Base-by-base conservation (phyloP, 208 protist genomes). In the Leishmania lainsoni region DNA sequence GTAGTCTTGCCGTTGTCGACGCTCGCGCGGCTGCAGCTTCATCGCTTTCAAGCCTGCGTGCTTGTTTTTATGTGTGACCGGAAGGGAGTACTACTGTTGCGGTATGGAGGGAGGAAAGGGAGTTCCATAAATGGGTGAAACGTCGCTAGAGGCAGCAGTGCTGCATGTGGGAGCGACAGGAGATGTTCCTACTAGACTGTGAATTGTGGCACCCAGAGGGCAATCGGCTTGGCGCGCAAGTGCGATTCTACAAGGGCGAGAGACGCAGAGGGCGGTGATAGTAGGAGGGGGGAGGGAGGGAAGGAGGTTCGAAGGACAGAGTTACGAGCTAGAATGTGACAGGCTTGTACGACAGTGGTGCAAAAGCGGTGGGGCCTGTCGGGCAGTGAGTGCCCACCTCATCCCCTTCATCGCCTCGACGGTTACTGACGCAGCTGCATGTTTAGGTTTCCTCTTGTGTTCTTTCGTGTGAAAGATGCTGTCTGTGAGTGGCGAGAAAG, bases 21-120 rank as follows among this genome's bases (percentile, higher is more conserved):
- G 80, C 79, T 87, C 76, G 26, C 87, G 80, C 12, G 83, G 83
- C 42, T 80, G 75, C 54, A 90, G 72, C 59, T 90, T 90, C 87
- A 90, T 90, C 5, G 69, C 14, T 68, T 54, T 59, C 48, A 17
- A 5, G 45, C 45, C 5, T 66, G 61, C 3, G 26, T 22, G 17
- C 6, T 35, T 42, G 68, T 20, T 76, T 76, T 52, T 63, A 58
- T 20, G 0, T 3, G 26, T 22, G 32, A n/a, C n/a, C 3, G 6
- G 52, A 45, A 22, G 32, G 51, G 29, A 22, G 39, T 20, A 16
- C n/a, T 16, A 16, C 14, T 45, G 72, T 49, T 32, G 52, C 8
- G 48, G 20, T 48, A 39, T n/a, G 66, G 66, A 49, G 66, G 66
- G 17, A 6, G 35, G 39, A 10, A 17, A 6, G 20, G 39, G 66